Conservation (phyloP, 2,329 filamentous ascomycete species). For the Xylariaceae sp. region DNA sequence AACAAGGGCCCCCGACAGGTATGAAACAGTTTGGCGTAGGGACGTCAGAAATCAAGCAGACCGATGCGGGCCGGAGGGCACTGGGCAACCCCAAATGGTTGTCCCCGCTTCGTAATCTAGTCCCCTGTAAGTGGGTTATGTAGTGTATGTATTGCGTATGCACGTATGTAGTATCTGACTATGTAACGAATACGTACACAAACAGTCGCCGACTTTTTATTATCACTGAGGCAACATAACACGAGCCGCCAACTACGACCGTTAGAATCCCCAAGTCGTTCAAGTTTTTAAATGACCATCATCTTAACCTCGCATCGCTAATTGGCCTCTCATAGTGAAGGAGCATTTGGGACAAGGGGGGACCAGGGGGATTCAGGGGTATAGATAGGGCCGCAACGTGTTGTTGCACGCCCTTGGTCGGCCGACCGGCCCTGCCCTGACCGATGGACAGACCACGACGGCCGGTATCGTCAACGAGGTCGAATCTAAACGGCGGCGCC, state of each 20-base stretch:
- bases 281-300: background rate
- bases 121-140: no score
- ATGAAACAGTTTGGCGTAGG: no score
- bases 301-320: background rate
- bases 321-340: conserved; percentile 6
- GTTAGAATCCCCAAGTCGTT: background rate
- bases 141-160: no score
- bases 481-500: conserved; percentile 6
- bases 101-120: background rate
- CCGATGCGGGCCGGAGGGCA: background rate
- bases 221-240: background rate
- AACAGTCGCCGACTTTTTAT: no score
- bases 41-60: background rate
- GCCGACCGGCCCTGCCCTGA: conserved; percentile 4
- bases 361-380: background rate
- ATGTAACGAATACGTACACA: no score
- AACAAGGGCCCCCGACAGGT: background rate
- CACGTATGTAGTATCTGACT: no score
- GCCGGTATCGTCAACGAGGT: conserved; percentile 10
- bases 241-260: background rate
- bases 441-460: conserved; percentile 14
- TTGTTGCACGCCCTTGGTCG: conserved; percentile 10
- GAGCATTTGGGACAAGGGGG: background rate
- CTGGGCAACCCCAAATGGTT: no score
- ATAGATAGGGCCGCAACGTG: conserved; percentile 9